Evolutionary conservation across 2,329 filamentous ascomycete genomes (phyloP).

Genomic region (Zymoseptoria brevis): DNA sequence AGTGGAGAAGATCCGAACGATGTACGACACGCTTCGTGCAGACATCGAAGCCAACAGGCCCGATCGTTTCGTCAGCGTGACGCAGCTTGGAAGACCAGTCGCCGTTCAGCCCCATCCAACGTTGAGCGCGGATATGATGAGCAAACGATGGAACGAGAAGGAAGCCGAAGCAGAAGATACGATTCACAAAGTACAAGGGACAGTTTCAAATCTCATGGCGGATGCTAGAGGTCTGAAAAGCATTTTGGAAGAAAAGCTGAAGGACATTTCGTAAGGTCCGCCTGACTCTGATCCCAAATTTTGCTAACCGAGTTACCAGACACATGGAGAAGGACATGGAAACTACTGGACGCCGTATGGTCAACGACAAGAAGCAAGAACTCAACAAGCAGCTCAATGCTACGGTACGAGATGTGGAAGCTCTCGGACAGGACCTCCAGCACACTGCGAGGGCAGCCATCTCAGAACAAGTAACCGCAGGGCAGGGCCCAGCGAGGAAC

Average conservation of each 20-base stretch:
- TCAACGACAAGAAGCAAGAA: constrained; percentile 11
- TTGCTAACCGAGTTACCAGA: neutral
- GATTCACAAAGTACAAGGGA: constrained; percentile 8
- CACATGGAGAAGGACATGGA: constrained; percentile 18
- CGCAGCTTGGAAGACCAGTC: neutral
- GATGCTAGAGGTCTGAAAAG: constrained; percentile 10
- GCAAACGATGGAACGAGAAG: constrained; percentile 8
- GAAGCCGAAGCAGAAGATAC: constrained; percentile 10
- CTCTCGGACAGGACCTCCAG: constrained; percentile 11
- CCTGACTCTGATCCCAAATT: too few species aligned
- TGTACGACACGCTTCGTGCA: constrained; percentile 12
- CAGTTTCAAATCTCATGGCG: constrained; percentile 9
- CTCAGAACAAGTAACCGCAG: neutral
- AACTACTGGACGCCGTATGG: constrained; percentile 8
- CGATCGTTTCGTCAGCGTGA: constrained; percentile 13
- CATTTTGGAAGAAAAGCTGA: constrained; percentile 12
- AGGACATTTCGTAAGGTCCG: constrained; percentile 3
- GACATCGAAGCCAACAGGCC: constrained; percentile 16
- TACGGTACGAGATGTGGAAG: constrained; percentile 9
- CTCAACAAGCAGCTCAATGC: constrained; percentile 6
- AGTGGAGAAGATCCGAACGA: constrained; percentile 10
- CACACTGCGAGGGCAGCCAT: constrained; percentile 7
- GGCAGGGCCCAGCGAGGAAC: neutral
- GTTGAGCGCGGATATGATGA: constrained; percentile 1
- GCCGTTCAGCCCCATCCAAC: neutral